phyloP scores from a whole-genome alignment of 768 basidiomycete genomes.

The Lactarius hatsudake region DNA sequence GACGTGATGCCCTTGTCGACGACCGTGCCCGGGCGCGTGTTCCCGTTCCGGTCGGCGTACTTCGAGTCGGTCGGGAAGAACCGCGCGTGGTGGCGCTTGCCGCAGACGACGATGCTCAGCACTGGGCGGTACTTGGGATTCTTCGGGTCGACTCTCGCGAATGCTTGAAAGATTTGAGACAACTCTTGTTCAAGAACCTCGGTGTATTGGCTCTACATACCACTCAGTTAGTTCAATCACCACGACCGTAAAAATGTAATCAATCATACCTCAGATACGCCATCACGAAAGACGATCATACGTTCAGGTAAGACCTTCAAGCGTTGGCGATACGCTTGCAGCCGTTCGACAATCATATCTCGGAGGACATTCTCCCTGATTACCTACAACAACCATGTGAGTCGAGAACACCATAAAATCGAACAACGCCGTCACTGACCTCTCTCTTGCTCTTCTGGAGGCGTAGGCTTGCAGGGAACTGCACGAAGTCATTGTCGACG shows the following conservation, averaged over 20 bases:
- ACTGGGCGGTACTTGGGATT: slow-evolving; percentile 54
- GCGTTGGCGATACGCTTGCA: slow-evolving; percentile 53
- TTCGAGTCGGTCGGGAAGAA: slow-evolving; percentile 54
- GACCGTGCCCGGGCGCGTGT: slow-evolving; percentile 76
- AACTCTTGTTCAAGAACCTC: slow-evolving; percentile 59
- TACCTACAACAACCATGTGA: slow-evolving; percentile 49
- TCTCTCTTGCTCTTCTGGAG: slow-evolving; percentile 58
- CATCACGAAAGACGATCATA: slow-evolving; percentile 77
- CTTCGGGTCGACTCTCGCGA: slow-evolving; percentile 47
- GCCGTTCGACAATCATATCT: slow-evolving; percentile 69
- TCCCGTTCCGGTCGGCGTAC: slow-evolving; percentile 62
- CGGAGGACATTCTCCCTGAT: slow-evolving; percentile 49
- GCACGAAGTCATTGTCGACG: slow-evolving; percentile 63
- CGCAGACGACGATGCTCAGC: slow-evolving; percentile 75
- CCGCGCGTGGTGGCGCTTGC: slow-evolving; percentile 65
- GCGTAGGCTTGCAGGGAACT: slow-evolving; percentile 72
- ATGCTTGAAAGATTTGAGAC: slow-evolving; percentile 58
- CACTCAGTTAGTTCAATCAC: not conserved
- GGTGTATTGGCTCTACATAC: slow-evolving; percentile 65
- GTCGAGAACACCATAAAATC: not conserved
- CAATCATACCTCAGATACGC: slow-evolving; percentile 67
- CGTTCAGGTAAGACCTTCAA: slow-evolving; percentile 56
- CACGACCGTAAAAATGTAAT: not conserved
- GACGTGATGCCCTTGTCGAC: slow-evolving; percentile 75
- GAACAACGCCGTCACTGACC: slow-evolving; percentile 27